A percentile compares a stretch with the other conserved stretches of the same genome.
These are phyloP conservation scores for Rubia balearica DNA, from an alignment of 305 asterid species.

Conservation along the genomic window DNA sequence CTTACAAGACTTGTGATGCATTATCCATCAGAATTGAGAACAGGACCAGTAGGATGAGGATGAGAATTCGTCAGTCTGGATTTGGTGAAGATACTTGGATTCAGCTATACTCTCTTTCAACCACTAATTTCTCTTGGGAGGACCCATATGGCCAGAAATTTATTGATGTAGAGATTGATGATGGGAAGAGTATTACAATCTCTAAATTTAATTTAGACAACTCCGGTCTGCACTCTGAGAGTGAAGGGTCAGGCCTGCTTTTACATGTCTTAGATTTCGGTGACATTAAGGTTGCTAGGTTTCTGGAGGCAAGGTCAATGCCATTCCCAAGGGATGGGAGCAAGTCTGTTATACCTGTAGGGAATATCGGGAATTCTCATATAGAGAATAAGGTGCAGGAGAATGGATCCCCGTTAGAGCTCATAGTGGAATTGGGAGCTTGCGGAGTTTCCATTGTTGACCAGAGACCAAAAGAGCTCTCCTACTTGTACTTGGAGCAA, in stretches of 20 bases:
- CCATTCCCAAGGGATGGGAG: constrained; percentile 39
- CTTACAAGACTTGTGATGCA: constrained; percentile 14
- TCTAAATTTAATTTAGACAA: constrained; percentile 55
- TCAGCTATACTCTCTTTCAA: constrained; percentile 64
- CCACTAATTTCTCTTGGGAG: constrained; percentile 75
- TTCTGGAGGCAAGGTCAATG: constrained; percentile 35
- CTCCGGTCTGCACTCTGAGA: constrained; percentile 47
- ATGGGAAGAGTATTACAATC: constrained; percentile 31
- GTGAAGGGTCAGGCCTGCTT: constrained; percentile 46
- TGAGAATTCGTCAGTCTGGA: constrained; percentile 80
- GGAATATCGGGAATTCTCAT: constrained; percentile 45
- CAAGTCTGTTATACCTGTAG: constrained; percentile 32
- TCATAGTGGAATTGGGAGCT: constrained; percentile 81
- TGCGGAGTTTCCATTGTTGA: constrained; percentile 84
- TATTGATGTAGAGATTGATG: constrained; percentile 51
- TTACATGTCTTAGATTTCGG: constrained; percentile 62
- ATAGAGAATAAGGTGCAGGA: constrained; percentile 51
- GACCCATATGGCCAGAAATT: constrained; percentile 76
- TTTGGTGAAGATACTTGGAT: constrained; percentile 79
- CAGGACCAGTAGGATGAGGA: constrained; percentile 47
- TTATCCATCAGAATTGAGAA: constrained; percentile 65
- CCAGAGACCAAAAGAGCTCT: constrained; percentile 85
- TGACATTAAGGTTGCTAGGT: constrained; percentile 69
- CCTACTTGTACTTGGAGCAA: constrained; percentile 86
- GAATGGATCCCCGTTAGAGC: constrained; percentile 72